A percentile compares a stretch with the other conserved stretches of the same genome.
These are phyloP conservation scores for Extremus antarcticus DNA, from an alignment of 495 filamentous ascomycete species.

Conservation along the genomic window DNA sequence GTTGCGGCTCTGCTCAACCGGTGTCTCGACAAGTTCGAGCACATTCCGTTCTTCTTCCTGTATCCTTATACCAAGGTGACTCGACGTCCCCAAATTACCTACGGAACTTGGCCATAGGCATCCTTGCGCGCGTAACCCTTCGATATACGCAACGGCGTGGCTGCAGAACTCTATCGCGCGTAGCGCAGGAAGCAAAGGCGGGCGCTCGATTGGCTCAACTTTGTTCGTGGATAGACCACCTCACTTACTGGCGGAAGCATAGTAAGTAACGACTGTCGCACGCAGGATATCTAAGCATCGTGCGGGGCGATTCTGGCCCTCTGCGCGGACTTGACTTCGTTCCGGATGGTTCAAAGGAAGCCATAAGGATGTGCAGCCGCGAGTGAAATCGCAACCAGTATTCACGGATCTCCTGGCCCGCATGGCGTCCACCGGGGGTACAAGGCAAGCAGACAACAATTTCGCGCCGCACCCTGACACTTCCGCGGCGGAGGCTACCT, in stretches of 20 bases:
- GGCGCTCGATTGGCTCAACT: neutral
- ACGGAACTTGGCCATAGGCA: no score
- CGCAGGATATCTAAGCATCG: no score
- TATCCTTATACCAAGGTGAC: no score
- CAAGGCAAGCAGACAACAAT: neutral
- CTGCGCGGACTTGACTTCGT: no score
- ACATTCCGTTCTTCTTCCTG: neutral
- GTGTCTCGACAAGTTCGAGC: neutral
- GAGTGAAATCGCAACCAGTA: neutral
- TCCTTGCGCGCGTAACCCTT: neutral
- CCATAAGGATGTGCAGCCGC: neutral
- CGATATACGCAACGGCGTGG: neutral
- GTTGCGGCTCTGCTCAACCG: neutral
- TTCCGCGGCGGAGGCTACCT: constrained; percentile 4
- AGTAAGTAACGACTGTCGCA: neutral
- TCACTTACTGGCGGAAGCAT: neutral
- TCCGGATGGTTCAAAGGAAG: no score
- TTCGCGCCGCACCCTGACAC: neutral
- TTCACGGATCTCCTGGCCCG: neutral
- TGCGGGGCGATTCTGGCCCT: no score
- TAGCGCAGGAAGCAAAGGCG: neutral
- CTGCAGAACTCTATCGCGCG: neutral
- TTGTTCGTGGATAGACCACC: neutral
- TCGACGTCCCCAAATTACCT: no score
- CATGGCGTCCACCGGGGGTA: neutral